Evolutionary conservation across 2,329 filamentous ascomycete genomes (phyloP).

Genomic region (Pseudogymnoascus sp.): DNA sequence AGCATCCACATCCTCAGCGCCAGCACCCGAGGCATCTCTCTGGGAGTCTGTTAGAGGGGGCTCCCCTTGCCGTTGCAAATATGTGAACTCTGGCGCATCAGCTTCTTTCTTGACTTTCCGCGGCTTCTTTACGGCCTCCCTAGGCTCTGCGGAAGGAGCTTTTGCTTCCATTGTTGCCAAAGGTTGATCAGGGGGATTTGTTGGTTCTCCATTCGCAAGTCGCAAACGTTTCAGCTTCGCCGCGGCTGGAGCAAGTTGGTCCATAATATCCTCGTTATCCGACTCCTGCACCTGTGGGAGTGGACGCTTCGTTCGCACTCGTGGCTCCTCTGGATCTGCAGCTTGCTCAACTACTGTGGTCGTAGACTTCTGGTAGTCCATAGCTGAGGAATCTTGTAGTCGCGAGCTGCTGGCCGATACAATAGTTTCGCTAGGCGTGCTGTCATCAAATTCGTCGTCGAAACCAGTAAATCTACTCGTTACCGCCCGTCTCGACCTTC

Average conservation of each 20-base stretch:
- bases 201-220: slow-evolving; percentile 18
- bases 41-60: slow-evolving; percentile 53
- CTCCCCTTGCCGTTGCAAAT: slow-evolving; percentile 51
- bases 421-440: slow-evolving; percentile 14
- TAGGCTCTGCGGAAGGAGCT: slow-evolving; percentile 17
- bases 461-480: slow-evolving; percentile 66
- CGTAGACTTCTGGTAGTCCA: slow-evolving; percentile 23
- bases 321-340: not conserved
- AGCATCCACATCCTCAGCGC: slow-evolving; percentile 60
- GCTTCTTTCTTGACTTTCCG: slow-evolving; percentile 46
- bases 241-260: slow-evolving; percentile 66
- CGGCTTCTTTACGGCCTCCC: slow-evolving; percentile 22
- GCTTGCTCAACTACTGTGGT: not conserved
- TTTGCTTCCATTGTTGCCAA: slow-evolving; percentile 13
- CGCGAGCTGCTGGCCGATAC: slow-evolving; percentile 16
- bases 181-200: slow-evolving; percentile 19
- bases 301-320: slow-evolving; percentile 32
- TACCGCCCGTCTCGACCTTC: slow-evolving; percentile 33
- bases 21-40: slow-evolving; percentile 42
- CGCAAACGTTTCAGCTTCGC: slow-evolving; percentile 56
- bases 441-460: slow-evolving; percentile 45
- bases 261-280: slow-evolving; percentile 46
- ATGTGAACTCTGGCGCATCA: slow-evolving; percentile 60
- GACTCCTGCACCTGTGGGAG: slow-evolving; percentile 26
- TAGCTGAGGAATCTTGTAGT: not conserved